phyloP scores from a whole-genome alignment of 2,329 filamentous ascomycete genomes.

The Rhynchosporium secalis region DNA sequence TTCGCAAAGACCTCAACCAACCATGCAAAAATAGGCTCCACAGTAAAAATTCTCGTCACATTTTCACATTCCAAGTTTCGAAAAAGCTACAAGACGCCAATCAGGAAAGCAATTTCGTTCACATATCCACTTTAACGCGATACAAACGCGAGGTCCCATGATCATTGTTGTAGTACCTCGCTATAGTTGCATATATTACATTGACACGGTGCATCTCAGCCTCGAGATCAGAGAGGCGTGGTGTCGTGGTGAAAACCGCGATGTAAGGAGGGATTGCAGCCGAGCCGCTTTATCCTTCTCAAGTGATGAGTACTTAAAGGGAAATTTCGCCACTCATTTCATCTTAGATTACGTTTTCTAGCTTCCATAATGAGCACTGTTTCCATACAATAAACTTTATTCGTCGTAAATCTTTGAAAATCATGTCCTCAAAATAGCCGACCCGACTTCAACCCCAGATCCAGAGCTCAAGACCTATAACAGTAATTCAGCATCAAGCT shows the following conservation, averaged over 20 bases:
- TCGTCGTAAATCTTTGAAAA: too few species aligned
- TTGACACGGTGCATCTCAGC: conserved; percentile 2
- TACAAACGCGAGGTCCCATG: background rate
- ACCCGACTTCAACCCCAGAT: background rate
- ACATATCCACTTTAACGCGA: background rate
- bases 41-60: background rate
- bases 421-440: too few species aligned
- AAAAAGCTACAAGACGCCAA: background rate
- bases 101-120: background rate
- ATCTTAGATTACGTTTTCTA: background rate
- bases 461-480: conserved; percentile 42
- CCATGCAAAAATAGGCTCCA: background rate
- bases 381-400: background rate
- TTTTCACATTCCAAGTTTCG: background rate
- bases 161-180: conserved; percentile 3
- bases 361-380: background rate
- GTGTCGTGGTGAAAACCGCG: background rate
- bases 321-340: background rate
- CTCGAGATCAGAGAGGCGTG: background rate
- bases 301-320: background rate
- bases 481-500: conserved; percentile 52
- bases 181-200: background rate
- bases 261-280: too few species aligned
- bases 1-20: background rate
- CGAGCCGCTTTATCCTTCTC: background rate